phyloP scores from a whole-genome alignment of 371 early-diverging fungal species.

The Mucor racemosus region DNA sequence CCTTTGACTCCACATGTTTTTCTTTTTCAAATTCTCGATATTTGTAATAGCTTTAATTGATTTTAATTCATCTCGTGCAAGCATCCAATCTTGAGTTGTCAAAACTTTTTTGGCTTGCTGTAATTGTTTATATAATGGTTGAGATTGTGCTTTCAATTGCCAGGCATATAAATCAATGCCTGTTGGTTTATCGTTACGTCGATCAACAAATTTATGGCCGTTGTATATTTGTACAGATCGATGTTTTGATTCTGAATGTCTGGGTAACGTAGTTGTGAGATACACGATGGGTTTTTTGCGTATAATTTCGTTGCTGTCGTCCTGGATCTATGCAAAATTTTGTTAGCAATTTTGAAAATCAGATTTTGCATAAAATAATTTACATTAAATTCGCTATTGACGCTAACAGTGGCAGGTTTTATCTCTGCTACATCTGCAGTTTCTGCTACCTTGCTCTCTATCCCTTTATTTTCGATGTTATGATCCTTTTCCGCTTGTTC shows the following conservation, averaged over 20 bases:
- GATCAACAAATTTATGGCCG: conserved; percentile 41
- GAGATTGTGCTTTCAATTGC: conserved; percentile 71
- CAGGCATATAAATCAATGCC: conserved; percentile 72
- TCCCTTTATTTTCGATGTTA: background rate
- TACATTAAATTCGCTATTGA: no score
- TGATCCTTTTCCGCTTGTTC: no score
- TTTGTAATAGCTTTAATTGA: conserved; percentile 72
- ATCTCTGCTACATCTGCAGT: no score
- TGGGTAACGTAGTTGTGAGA: conserved; percentile 36
- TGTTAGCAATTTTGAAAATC: background rate
- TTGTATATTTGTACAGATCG: conserved; percentile 51
- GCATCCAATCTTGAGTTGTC: conserved; percentile 85
- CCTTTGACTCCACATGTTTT: conserved; percentile 79
- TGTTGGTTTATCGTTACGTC: conserved; percentile 38
- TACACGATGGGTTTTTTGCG: conserved; percentile 5
- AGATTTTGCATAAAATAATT: no score
- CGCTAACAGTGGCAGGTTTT: background rate
- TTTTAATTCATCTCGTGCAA: conserved; percentile 85
- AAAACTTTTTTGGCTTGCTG: conserved; percentile 77
- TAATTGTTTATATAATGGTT: conserved; percentile 72
- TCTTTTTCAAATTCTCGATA: conserved; percentile 80
- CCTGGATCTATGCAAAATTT: background rate
- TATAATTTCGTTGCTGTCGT: background rate
- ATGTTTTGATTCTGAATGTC: conserved; percentile 34
- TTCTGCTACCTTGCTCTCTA: background rate